phyloP scores from a whole-genome alignment of 2,329 filamentous ascomycete genomes.

The Epichloe sylvatica region DNA sequence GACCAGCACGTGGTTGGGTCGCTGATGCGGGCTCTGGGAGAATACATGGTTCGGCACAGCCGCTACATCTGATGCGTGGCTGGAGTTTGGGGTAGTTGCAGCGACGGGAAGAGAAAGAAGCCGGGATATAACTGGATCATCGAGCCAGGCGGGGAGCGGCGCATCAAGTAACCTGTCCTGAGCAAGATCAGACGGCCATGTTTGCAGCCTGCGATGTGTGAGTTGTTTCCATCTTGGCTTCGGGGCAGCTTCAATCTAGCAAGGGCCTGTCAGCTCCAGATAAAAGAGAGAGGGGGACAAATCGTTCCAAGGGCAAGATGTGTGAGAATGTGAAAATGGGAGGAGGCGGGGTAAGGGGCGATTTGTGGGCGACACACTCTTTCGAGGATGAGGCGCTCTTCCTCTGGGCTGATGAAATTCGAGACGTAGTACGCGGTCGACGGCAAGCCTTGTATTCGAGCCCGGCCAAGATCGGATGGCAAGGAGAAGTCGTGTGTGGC shows the following conservation, averaged over 20 bases:
- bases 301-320: not conserved
- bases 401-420: conserved; percentile 63
- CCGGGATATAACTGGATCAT: conserved; percentile 52
- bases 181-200: conserved; percentile 74
- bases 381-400: conserved; percentile 56
- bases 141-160: conserved; percentile 62
- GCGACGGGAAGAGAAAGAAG: conserved; percentile 35
- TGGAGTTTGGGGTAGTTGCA: conserved; percentile 3
- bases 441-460: conserved; percentile 42
- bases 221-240: conserved; percentile 76
- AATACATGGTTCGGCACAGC: conserved; percentile 31
- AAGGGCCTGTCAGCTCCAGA: not conserved
- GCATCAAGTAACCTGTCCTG: conserved; percentile 62
- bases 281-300: not conserved
- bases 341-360: not conserved
- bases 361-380: conserved; percentile 40
- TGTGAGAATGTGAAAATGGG: not conserved
- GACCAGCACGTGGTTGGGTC: conserved; percentile 81
- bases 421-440: conserved; percentile 68
- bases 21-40: conserved; percentile 52
- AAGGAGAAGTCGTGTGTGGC: conserved; percentile 15
- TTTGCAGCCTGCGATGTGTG: conserved; percentile 78
- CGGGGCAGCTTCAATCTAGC: conserved; percentile 47
- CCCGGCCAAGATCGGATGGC: conserved; percentile 35
- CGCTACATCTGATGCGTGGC: not conserved